Base-by-base conservation (phyloP, 1,284 basidiomycete genomes). In the Lentinus polychrous region DNA sequence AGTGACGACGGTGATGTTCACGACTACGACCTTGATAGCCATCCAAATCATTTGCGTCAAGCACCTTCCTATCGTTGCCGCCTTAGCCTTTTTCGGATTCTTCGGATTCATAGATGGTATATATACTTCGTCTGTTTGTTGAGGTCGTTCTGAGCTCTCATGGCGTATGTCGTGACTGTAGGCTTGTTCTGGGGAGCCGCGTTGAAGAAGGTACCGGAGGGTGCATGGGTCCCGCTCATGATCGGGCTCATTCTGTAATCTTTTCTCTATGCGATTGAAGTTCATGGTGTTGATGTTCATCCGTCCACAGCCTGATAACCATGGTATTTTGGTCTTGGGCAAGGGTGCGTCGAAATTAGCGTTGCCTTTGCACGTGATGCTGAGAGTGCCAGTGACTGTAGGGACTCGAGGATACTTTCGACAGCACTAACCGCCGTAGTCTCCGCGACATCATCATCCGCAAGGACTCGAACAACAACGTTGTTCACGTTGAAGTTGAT, bases 321-420 rank as follows among this genome's bases (percentile, higher is more conserved):
- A 81, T 83, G 75, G 58, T 69, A 3, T 74, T 83, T 50, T 83
- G 80, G 79, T 76, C 78, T 1, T 83, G 79, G 79, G 78, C 69
- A 31, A 81, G 74, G 65, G 76, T 72, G 55, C 43, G 61, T n/a
- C n/a, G n/a, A n/a, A n/a, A n/a, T n/a, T n/a, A n/a, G n/a, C n/a
- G n/a, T n/a, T n/a, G n/a, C n/a, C n/a, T n/a, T n/a, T n/a, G n/a
- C n/a, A n/a, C n/a, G n/a, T n/a, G n/a, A n/a, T 8, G 31, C 31
- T 33, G 27, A 27, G 5, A 4, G 27, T 44, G 15, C 22, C 8
- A n/a, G n/a, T n/a, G n/a, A n/a, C 31, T 5, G 8, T 48, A 78
- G 73, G 63, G 68, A 5, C 66, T 82, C n/a, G 81, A 83, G 65
- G 78, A 81, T 52, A 52, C 57, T 0, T 83, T 83, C 55, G 81